Conservation (phyloP, 768 basidiomycete genomes). For the Serendipita sp. region DNA sequence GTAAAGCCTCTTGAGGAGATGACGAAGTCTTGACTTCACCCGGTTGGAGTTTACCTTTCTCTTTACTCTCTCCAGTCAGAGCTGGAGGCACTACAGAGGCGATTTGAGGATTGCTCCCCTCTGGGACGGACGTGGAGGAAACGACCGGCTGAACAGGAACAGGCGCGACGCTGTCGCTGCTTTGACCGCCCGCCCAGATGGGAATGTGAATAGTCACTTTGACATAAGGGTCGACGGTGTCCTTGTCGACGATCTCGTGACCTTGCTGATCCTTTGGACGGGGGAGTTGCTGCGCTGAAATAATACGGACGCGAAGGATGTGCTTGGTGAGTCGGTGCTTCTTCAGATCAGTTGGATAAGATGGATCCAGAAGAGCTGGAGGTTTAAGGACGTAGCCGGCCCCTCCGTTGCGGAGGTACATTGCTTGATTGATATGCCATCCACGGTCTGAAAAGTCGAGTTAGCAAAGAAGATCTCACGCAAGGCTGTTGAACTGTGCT, state of each 20-base stretch:
- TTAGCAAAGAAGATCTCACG: not conserved
- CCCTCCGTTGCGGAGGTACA: constrained; percentile 87
- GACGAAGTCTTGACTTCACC: constrained; percentile 7
- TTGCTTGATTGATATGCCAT: constrained; percentile 83
- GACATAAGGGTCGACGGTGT: constrained; percentile 59
- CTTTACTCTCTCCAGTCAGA: not conserved
- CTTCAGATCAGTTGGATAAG: constrained; percentile 21
- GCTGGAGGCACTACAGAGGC: constrained; percentile 2
- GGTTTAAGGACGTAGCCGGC: constrained; percentile 88
- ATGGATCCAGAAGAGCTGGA: constrained; percentile 38
- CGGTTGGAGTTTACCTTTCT: not conserved
- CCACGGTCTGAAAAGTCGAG: constrained; percentile 48
- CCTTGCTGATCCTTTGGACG: constrained; percentile 47
- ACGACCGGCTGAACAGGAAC: constrained; percentile 7
- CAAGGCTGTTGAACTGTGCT: constrained; percentile 16
- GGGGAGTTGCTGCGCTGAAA: constrained; percentile 86
- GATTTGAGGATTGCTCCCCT: constrained; percentile 13
- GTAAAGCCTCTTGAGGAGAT: not conserved
- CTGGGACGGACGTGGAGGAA: not conserved
- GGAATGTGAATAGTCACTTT: constrained; percentile 66
- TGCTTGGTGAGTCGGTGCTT: constrained; percentile 32
- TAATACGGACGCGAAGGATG: constrained; percentile 35
- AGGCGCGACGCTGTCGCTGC: not conserved
- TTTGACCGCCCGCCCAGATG: constrained; percentile 33
- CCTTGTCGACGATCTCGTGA: constrained; percentile 44